phyloP scores from a whole-genome alignment of 2,329 filamentous ascomycete species.

The Pyricularia sp. region DNA sequence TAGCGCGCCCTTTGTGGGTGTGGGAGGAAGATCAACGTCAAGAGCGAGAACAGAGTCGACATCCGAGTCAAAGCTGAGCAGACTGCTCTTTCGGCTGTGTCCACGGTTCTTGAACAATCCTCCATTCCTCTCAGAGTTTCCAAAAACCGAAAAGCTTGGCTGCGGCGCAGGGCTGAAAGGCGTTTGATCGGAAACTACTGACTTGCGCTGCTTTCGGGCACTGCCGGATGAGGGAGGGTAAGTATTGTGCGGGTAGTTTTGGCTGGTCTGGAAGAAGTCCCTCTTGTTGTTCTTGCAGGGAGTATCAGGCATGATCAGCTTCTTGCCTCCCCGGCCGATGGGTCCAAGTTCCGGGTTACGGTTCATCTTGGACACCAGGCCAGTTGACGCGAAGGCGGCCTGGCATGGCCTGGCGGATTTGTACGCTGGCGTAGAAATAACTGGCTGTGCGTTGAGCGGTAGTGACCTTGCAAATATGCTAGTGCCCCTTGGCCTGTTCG shows the following conservation, averaged over 20 bases:
- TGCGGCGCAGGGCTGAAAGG: constrained; percentile 60
- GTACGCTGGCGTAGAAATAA: constrained; percentile 65
- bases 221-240: constrained; percentile 51
- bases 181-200: constrained; percentile 66
- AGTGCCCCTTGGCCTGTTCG: constrained; percentile 37
- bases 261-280: constrained; percentile 3
- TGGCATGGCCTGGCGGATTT: constrained; percentile 69
- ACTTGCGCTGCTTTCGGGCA: constrained; percentile 53
- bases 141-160: constrained; percentile 34
- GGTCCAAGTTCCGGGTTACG: constrained; percentile 63
- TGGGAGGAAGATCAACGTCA: constrained; percentile 78
- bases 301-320: constrained; percentile 78
- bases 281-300: constrained; percentile 77
- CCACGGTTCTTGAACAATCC: constrained; percentile 54
- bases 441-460: constrained; percentile 51
- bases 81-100: constrained; percentile 51
- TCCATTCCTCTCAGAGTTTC: constrained; percentile 49
- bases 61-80: constrained; percentile 74
- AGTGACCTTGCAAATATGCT: constrained; percentile 66
- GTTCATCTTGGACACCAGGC: constrained; percentile 90
- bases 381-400: constrained; percentile 87
- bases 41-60: constrained; percentile 27
- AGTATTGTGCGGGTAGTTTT: constrained; percentile 54
- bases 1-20: constrained; percentile 68
- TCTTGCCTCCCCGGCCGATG: constrained; percentile 38